A percentile compares a stretch with the other conserved stretches of the same genome.
These are phyloP conservation scores for Penicillium atrosanguineum DNA, from an alignment of 495 filamentous ascomycete species.

Conservation along the genomic window DNA sequence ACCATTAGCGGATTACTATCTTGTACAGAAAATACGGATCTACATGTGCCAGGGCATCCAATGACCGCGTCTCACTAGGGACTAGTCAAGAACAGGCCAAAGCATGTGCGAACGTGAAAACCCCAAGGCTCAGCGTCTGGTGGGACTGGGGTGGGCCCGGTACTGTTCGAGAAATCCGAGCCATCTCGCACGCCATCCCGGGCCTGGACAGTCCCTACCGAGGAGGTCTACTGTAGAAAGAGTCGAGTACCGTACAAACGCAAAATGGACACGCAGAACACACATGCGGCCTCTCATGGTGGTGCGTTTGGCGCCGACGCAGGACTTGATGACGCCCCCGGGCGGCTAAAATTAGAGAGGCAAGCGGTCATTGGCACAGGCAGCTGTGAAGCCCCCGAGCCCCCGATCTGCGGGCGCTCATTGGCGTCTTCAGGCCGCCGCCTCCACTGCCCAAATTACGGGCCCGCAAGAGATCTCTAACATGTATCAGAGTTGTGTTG, in stretches of 20 bases:
- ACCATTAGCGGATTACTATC: background rate
- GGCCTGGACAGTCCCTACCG: no score
- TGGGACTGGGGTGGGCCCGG: conserved; percentile 9
- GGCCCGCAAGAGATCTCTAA: conserved; percentile 25
- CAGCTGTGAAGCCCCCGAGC: background rate
- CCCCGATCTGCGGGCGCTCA: conserved; percentile 5
- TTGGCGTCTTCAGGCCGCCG: conserved; percentile 1
- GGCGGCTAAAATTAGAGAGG: conserved; percentile 47
- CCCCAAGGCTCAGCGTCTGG: conserved; percentile 10
- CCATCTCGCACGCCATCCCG: conserved; percentile 8
- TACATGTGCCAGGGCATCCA: background rate
- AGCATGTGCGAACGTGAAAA: background rate
- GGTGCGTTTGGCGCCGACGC: conserved; percentile 39
- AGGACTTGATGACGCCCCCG: conserved; percentile 27
- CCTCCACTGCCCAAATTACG: conserved; percentile 12
- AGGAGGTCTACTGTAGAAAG: no score
- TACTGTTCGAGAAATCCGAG: conserved; percentile 2
- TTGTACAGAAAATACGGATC: background rate
- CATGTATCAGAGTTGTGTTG: conserved; percentile 2
- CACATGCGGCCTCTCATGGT: conserved; percentile 30
- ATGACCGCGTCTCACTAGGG: background rate
- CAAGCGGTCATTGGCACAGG: background rate
- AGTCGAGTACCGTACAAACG: background rate
- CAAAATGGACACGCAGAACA: background rate
- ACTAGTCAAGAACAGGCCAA: background rate